Evolutionary conservation across 139 green algal species (phyloP).

Genomic region (Chlorella vulgaris): DNA sequence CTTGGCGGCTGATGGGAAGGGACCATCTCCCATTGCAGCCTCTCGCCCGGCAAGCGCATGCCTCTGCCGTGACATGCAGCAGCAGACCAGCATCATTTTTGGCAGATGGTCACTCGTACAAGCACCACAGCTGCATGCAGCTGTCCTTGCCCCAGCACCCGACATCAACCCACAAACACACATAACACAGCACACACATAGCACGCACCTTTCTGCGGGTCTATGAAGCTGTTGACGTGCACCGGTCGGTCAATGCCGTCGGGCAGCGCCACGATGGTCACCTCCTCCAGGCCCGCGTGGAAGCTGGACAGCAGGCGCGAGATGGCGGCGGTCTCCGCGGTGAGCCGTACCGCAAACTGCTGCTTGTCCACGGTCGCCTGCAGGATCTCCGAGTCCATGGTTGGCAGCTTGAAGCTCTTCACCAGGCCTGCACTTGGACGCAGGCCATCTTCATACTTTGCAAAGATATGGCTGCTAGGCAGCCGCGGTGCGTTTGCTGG

Average conservation of each 20-base stretch:
- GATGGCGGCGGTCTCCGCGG: conserved; percentile 55
- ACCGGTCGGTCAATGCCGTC: conserved; percentile 15
- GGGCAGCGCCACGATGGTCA: conserved; percentile 24
- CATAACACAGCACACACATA: neutral
- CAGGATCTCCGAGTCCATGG: conserved; percentile 65
- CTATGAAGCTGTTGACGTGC: conserved; percentile 26
- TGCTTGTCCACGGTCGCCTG: conserved; percentile 69
- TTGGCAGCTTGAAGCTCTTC: conserved; percentile 69
- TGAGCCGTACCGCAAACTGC: conserved; percentile 55
- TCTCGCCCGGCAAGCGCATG: too few relatives aligned
- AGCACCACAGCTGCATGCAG: too few relatives aligned
- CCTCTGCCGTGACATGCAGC: too few relatives aligned
- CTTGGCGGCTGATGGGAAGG: neutral
- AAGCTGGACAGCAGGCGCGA: conserved; percentile 70
- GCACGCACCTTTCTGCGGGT: conserved; percentile 13
- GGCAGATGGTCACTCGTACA: too few relatives aligned
- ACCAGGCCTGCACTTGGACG: conserved; percentile 62
- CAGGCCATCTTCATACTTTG: neutral
- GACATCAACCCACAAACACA: too few relatives aligned
- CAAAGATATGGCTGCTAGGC: neutral
- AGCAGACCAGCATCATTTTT: too few relatives aligned
- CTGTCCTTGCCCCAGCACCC: too few relatives aligned
- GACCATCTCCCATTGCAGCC: too few relatives aligned
- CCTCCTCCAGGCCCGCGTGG: conserved; percentile 70
- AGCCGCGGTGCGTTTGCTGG: too few relatives aligned